A percentile compares a stretch with the other conserved stretches of the same genome.
Evolutionary conservation across 192 early-diverging fungal species (phyloP).

Genomic region (Linnemannia hyalina): DNA sequence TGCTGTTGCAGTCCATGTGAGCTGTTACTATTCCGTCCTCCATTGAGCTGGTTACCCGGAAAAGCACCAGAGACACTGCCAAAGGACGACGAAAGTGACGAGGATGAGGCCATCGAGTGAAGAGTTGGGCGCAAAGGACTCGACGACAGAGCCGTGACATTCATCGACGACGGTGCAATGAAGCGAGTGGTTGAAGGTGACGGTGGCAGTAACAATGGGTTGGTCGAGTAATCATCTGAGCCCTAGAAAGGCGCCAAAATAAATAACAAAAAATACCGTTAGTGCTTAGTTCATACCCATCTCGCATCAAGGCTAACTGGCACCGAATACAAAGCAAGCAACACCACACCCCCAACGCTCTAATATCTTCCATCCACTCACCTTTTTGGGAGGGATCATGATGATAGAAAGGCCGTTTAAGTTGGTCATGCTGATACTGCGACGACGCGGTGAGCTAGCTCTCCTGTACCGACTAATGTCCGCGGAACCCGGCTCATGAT

Average conservation of each 20-base stretch:
- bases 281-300: not conserved
- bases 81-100: slow-evolving; percentile 49
- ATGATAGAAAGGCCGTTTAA: slow-evolving; percentile 42
- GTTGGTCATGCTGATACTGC: slow-evolving; percentile 56
- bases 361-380: not conserved
- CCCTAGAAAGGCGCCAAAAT: slow-evolving; percentile 17
- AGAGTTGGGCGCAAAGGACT: slow-evolving; percentile 47
- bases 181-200: slow-evolving; percentile 51
- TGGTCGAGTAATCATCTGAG: slow-evolving; percentile 45
- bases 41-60: slow-evolving; percentile 17
- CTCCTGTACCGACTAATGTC: slow-evolving; percentile 44
- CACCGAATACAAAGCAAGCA: not conserved
- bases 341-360: not conserved
- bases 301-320: not conserved
- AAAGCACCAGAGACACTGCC: slow-evolving; percentile 32
- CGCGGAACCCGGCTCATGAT: slow-evolving; percentile 20
- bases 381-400: slow-evolving; percentile 54
- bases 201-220: slow-evolving; percentile 47
- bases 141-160: slow-evolving; percentile 30
- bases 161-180: slow-evolving; percentile 44
- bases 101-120: slow-evolving; percentile 47
- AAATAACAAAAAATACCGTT: not conserved
- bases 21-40: slow-evolving; percentile 25
- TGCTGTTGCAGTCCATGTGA: slow-evolving; percentile 13
- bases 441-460: slow-evolving; percentile 48